Base-by-base conservation (phyloP, 2,329 filamentous ascomycete genomes). In the Aurifilum marmelostoma region DNA sequence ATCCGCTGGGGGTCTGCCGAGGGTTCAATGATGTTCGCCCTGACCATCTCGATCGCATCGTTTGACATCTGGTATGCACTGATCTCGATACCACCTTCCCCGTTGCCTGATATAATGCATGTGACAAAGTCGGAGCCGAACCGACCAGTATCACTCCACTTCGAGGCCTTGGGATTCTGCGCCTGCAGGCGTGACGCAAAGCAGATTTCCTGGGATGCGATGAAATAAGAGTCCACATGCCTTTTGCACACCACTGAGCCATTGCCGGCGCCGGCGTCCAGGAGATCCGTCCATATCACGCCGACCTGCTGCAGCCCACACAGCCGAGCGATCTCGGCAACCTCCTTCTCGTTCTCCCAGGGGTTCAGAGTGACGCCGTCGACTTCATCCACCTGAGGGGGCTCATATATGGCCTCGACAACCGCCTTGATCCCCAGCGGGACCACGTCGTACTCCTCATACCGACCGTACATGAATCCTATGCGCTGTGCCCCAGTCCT, bases 61-160 rank as follows among this genome's bases (percentile, higher is more conserved):
- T 97, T 97, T 0, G 95, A 97, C 72, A 93, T 94, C 79, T 99
- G 96, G 76, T 98, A 99, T 0, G 94, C 90, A 4, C 93, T 92
- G 71, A 99, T 92, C 24, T 90, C 87, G 73, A 99, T 98, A 72
- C 94, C 90, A 67, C 94, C 93, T 63, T 92, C 85, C 72, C 96
- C 92, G 75, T 98, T 95, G 61, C 95, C 95, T n/a, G 93, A 95
- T 71, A 99, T 87, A 58, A 99, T 89, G 79, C 96, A 99, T 0
- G 96, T 98, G 62, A 99, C 94, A 78, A 98, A 98, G 77, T 97
- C 96, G 63, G 95, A 98, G 24, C 96, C 96, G 76, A 97, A 99
- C 67, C 88, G 88, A 60, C 95, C 96, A 2, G 92, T 97, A 75
- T 97, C 94, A 78, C 95, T 97, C 95, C 96, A 99, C 79, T 97